Evolutionary conservation across 1,284 basidiomycete species (phyloP), one percentile per base, ranked within the genome.

Genomic region (Crucibulum cyathiforme): DNA sequence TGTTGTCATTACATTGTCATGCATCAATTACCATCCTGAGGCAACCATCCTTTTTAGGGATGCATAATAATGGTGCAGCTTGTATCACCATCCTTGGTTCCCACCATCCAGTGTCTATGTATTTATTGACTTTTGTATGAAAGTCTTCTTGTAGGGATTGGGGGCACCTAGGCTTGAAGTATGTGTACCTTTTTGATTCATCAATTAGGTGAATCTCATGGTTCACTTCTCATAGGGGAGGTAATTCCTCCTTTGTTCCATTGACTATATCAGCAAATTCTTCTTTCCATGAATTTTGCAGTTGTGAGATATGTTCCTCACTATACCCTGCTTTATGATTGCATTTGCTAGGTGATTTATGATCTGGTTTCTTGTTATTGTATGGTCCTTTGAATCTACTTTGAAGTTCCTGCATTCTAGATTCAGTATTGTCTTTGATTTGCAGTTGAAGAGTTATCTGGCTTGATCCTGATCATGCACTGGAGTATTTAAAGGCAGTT

Each of bases 1-100:
- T 80, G 56, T 81, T 81, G 0, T 74, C 66, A 54, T 81, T 80
- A 1, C 68, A 52, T 46, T 77, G 66, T 1, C 71, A 62, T 2
- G 66, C 66, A 54, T 79, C 76, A 5, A 79, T 60, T 0, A 75
- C 76, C 0, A 77, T 80, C 1, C 72, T 54, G 1, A 81, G 43
- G 4, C 59, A 53, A 0, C 73, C 67, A 38, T 71, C 71, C 34
- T 74, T 74, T 57, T 81, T 78, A 5, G 67, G 60, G 0, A 81
- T 58, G 36, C 80, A 74, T 13, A 81, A 64, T 49, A 78, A 62
- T 1, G 77, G 77, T 39, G 71, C 68, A 1, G 75, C 61, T 58
- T 72, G 68, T 5, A 38, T 17, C 0, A 65, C 56, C 0, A 59
- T 36, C 9, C 50, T 56, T 3, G 58, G 47, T 34, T 62, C 63